A percentile compares a stretch with the other conserved stretches of the same genome.
Conservation (phyloP, 2,329 filamentous ascomycete species). For the Stemphylium beticola region DNA sequence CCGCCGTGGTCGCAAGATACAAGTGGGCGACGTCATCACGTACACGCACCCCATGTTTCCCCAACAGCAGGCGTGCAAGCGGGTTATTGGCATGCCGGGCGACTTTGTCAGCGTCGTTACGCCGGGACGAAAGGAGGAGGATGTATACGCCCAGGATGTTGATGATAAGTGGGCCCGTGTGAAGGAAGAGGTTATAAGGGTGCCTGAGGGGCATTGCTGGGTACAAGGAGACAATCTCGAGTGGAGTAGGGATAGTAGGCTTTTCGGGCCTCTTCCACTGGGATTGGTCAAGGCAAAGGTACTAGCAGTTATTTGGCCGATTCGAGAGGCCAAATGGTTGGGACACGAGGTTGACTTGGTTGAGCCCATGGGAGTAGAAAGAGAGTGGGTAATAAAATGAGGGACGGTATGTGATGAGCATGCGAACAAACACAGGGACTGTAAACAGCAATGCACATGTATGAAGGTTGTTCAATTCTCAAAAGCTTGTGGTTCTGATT, state of each 20-base stretch:
- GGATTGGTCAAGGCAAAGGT: conserved; percentile 85
- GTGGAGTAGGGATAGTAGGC: conserved; percentile 83
- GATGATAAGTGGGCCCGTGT: conserved; percentile 38
- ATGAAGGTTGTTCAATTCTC: too few relatives aligned
- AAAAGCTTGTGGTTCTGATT: too few relatives aligned
- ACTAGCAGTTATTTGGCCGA: conserved; percentile 53
- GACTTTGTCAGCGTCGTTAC: conserved; percentile 75
- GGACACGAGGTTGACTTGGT: conserved; percentile 22
- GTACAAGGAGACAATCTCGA: conserved; percentile 86
- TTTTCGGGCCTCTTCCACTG: conserved; percentile 85
- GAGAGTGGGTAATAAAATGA: conserved; percentile 16
- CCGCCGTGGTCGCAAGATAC: conserved; percentile 64
- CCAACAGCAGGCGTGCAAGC: conserved; percentile 72
- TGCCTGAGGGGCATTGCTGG: conserved; percentile 92
- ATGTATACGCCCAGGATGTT: conserved; percentile 26
- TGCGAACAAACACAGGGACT: neutral
- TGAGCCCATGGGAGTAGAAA: conserved; percentile 16
- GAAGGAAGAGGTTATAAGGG: conserved; percentile 67
- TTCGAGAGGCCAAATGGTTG: conserved; percentile 34
- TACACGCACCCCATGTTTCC: conserved; percentile 74
- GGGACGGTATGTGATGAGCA: neutral
- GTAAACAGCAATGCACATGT: too few relatives aligned
- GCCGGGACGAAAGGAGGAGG: conserved; percentile 52
- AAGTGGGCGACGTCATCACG: conserved; percentile 83
- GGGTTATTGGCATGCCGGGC: conserved; percentile 65